These are phyloP conservation scores for Arctostaphylos glauca DNA, from an alignment of 148 eudicot genomes.

Conservation along the genomic window DNA sequence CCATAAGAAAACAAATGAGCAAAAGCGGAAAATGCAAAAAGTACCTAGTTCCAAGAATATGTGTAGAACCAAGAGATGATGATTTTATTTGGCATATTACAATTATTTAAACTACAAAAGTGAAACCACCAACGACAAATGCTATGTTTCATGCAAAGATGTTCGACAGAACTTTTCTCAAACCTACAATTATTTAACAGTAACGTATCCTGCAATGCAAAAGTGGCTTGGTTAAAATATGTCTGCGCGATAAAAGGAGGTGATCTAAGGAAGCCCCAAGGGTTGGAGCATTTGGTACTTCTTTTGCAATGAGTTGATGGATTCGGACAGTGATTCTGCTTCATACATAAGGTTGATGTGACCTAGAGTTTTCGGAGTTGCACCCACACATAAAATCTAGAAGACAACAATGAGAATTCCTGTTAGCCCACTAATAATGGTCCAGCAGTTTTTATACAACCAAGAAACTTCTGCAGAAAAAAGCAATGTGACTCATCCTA, in stretches of 20 bases:
- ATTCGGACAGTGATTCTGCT: background rate
- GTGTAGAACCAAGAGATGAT: slow-evolving; percentile 1
- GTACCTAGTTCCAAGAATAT: background rate
- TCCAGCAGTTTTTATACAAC: background rate
- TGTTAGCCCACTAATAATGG: background rate
- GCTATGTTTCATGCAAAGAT: background rate
- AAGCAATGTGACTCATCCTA: too few species aligned
- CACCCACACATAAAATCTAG: background rate
- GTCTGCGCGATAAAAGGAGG: background rate
- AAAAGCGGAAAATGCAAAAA: background rate
- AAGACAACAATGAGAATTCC: background rate
- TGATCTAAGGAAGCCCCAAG: background rate
- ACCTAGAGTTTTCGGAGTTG: background rate
- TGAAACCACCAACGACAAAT: background rate
- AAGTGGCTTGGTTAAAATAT: background rate
- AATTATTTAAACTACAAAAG: background rate
- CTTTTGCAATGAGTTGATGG: background rate
- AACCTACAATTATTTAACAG: background rate
- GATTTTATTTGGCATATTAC: background rate
- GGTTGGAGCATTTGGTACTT: background rate
- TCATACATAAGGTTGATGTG: background rate
- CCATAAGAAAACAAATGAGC: background rate
- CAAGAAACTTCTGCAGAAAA: background rate
- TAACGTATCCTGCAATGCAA: too few species aligned
- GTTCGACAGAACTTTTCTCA: background rate